Evolutionary conservation across 169 alveolate genomes (phyloP), one percentile per base, ranked within the genome.

Genomic region (Haemoproteus tartakovskyi): DNA sequence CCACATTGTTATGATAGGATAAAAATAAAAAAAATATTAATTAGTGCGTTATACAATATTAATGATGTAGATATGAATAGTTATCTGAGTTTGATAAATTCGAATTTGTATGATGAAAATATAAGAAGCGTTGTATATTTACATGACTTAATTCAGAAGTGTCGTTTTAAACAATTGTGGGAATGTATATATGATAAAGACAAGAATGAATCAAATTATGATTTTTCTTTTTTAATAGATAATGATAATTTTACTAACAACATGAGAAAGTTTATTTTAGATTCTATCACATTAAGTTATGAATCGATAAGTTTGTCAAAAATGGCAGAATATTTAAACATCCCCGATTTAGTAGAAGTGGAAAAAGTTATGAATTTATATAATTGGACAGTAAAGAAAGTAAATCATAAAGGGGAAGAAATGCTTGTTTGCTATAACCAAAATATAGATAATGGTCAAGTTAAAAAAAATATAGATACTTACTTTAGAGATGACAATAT

Each of bases 1-100:
- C 82, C 82, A 0, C 82, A 67, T 47, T 67, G 82, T 36, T 67
- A 52, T 9, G 82, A 67, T n/a, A 67, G 43, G 56, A 18, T 29
- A 2, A 60, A 41, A 67, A 54, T 67, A 27, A 67, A 67, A 33
- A 67, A 67, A 67, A 67, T 67, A 2, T 60, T 67, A 22, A 52
- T 67, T 26, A 54, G 82, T 11, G 82, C 56, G 12, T 60, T 67
- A 14, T 67, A 67, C 18, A 67, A 67, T 33, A 67, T 67, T 54
- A 67, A 67, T 33, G 48, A 45, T 0, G 43, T 67, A 4, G 82
- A 67, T 33, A 67, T 67, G 82, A 67, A 67, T 30, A 67, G 24
- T 11, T 67, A 67, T 38, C 57, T 67, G 4, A 67, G 82, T 29
- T 57, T 67, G 45, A 67, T 67, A 27, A 67, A 67, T 46, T 37